A percentile compares a stretch with the other conserved stretches of the same genome.
These are phyloP conservation scores for Dipteronia sinensis DNA, from an alignment of 345 rosid species.

Conservation along the genomic window DNA sequence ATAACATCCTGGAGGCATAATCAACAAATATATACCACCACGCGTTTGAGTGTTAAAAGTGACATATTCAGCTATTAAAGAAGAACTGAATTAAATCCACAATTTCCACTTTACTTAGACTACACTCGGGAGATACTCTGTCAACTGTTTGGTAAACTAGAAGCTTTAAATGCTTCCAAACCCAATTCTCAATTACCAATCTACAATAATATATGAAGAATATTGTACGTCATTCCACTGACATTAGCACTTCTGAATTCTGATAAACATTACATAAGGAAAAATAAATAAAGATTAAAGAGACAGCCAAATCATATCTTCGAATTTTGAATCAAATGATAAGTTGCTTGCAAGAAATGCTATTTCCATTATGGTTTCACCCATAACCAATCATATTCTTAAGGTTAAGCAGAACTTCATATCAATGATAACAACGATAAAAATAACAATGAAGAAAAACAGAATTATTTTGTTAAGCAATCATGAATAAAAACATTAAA, in stretches of 20 bases:
- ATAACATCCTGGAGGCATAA: slow-evolving; percentile 99
- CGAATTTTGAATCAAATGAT: not conserved
- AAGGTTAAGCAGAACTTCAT: not conserved
- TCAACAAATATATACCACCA: slow-evolving; percentile 87
- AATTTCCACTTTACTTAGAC: not conserved
- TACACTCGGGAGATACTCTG: not conserved
- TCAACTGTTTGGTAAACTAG: not conserved
- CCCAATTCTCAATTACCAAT: slow-evolving; percentile 7
- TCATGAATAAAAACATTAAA: not conserved
- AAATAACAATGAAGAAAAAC: not conserved
- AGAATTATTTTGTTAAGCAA: not conserved
- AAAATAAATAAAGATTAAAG: not conserved
- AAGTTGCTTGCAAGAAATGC: not conserved
- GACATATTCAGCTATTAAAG: not conserved
- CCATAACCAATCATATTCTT: not conserved
- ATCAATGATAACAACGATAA: not conserved
- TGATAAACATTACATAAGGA: not conserved
- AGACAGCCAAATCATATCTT: not conserved
- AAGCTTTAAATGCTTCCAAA: slow-evolving; percentile 11
- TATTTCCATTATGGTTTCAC: not conserved
- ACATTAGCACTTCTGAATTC: not conserved
- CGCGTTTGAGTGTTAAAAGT: slow-evolving; percentile 62
- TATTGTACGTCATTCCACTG: slow-evolving; percentile 3
- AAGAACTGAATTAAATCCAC: not conserved
- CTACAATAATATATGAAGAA: not conserved